phyloP scores from a whole-genome alignment of 1,284 basidiomycete species.

The Heterobasidion occidentale region DNA sequence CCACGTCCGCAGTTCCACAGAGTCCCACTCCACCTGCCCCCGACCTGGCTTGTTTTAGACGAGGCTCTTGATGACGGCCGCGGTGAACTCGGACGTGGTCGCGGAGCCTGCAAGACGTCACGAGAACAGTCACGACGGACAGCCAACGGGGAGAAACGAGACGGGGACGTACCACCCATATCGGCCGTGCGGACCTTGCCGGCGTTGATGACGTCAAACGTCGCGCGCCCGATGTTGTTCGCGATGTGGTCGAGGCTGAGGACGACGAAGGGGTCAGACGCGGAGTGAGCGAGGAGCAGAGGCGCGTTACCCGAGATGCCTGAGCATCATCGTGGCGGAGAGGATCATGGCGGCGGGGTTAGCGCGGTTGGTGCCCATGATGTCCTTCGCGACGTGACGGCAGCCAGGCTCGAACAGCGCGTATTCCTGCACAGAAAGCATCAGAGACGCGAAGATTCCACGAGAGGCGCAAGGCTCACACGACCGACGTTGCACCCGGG shows the following conservation, averaged over 20 bases:
- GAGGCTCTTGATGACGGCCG: constrained; percentile 77
- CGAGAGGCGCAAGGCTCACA: constrained; percentile 33
- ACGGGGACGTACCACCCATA: constrained; percentile 74
- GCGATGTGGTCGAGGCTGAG: constrained; percentile 85
- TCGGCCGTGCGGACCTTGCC: constrained; percentile 92
- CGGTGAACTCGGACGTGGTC: constrained; percentile 89
- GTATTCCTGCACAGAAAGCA: constrained; percentile 60
- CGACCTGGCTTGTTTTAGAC: constrained; percentile 11
- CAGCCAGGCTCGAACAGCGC: constrained; percentile 99
- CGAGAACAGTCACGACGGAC: constrained; percentile 2
- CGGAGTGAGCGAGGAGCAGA: no score
- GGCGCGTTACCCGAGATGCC: constrained; percentile 76
- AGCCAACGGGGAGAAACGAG: not conserved
- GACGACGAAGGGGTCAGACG: constrained; percentile 3
- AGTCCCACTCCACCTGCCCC: no score
- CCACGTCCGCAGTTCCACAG: no score
- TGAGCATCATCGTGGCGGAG: constrained; percentile 96
- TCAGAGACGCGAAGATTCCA: not conserved
- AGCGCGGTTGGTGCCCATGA: constrained; percentile 96
- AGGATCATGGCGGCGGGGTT: constrained; percentile 99
- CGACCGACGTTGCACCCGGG: constrained; percentile 98
- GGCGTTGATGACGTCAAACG: constrained; percentile 89
- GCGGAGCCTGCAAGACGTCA: constrained; percentile 51
- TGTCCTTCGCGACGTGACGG: constrained; percentile 96
- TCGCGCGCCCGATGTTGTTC: constrained; percentile 89